Conservation (phyloP, 2,329 filamentous ascomycete species). For the Didymella pomorum region DNA sequence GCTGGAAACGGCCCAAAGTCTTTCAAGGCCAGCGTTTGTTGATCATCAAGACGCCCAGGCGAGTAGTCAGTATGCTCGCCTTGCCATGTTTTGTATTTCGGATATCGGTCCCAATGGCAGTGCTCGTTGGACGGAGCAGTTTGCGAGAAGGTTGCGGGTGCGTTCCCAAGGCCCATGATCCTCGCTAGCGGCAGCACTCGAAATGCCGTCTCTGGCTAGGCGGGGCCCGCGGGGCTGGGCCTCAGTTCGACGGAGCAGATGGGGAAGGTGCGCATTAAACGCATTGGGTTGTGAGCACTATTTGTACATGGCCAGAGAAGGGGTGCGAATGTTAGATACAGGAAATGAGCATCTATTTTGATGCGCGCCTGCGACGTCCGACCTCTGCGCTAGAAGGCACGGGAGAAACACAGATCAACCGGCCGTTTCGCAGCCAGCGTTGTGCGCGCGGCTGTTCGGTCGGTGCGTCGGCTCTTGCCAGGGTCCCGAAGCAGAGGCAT, state of each 20-base stretch:
- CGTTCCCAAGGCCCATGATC: conserved; percentile 2
- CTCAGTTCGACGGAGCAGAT: neutral
- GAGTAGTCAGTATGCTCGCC: neutral
- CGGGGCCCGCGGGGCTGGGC: conserved; percentile 6
- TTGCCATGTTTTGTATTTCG: neutral
- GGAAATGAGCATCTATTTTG: neutral
- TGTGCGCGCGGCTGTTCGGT: conserved; percentile 14
- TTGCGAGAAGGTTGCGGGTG: neutral
- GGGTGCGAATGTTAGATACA: neutral
- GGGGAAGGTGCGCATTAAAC: conserved; percentile 11
- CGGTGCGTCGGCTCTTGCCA: conserved; percentile 2
- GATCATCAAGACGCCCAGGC: neutral
- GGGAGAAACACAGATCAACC: conserved; percentile 10
- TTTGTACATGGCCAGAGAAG: neutral
- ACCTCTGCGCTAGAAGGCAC: conserved; percentile 3
- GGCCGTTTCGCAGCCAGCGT: conserved; percentile 11
- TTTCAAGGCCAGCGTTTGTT: neutral
- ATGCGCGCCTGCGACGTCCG: conserved; percentile 3
- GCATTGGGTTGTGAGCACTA: neutral
- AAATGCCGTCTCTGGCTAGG: conserved; percentile 3
- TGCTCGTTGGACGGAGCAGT: conserved; percentile 1
- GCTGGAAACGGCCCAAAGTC: neutral
- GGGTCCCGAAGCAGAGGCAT: conserved; percentile 14
- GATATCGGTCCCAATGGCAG: neutral
- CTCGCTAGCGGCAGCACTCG: conserved; percentile 4